Evolutionary conservation across 129 eudicot genomes (phyloP).

Genomic region (Saposhnikovia divaricata): DNA sequence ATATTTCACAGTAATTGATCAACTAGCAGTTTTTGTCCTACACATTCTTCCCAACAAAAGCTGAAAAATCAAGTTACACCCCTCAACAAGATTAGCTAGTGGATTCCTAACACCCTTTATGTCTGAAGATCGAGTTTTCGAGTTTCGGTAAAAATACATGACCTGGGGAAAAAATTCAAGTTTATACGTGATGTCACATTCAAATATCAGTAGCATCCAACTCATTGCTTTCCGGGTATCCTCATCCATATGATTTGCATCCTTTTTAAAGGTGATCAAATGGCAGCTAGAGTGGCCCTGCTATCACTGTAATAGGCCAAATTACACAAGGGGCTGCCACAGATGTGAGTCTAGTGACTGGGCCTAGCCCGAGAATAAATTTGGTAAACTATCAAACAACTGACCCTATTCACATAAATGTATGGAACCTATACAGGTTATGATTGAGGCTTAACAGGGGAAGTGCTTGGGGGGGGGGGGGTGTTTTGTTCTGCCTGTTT

Average conservation of each 20-base stretch:
- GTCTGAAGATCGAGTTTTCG: neutral
- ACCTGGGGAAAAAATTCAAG: too few relatives aligned
- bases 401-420: slow-evolving; percentile 10
- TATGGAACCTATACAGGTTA: neutral
- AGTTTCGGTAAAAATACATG: neutral
- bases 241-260: neutral
- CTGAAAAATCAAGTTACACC: too few relatives aligned
- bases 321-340: neutral
- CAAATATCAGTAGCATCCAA: neutral
- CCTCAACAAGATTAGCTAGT: neutral
- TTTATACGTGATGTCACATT: neutral
- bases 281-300: neutral
- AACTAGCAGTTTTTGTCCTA: neutral
- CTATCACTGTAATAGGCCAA: neutral
- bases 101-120: neutral
- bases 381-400: slow-evolving; percentile 4
- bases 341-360: neutral
- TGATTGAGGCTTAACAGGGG: too few relatives aligned
- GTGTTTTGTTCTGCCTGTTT: too few relatives aligned
- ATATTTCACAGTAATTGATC: neutral
- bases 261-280: neutral
- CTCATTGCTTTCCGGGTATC: neutral
- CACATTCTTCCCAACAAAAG: too few relatives aligned
- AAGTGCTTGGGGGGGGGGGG: too few relatives aligned
- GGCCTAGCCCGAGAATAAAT: neutral